Conservation (phyloP, 192 early-diverging fungal species). For the Funneliformis mosseae region DNA sequence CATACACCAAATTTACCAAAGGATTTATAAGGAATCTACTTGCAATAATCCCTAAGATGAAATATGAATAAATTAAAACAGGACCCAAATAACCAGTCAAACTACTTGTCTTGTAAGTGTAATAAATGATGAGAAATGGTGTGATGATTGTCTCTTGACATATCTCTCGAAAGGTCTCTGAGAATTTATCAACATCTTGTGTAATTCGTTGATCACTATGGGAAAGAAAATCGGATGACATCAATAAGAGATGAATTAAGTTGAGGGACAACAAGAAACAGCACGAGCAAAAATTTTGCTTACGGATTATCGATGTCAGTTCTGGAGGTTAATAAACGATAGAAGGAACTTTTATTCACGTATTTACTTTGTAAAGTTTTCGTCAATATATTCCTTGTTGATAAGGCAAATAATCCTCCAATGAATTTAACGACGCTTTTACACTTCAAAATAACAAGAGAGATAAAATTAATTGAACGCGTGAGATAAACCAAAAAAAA, state of each 20-base stretch:
- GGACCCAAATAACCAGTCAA: conserved; percentile 71
- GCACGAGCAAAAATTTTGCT: conserved; percentile 23
- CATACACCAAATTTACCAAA: conserved; percentile 73
- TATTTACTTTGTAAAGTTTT: conserved; percentile 66
- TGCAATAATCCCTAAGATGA: conserved; percentile 61
- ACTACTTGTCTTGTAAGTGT: conserved; percentile 71
- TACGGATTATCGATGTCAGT: conserved; percentile 71
- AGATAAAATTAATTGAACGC: not conserved
- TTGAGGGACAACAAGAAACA: not conserved
- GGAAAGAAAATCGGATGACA: not conserved
- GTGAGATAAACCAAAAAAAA: conserved; percentile 31
- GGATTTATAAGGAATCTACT: conserved; percentile 72
- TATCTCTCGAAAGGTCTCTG: conserved; percentile 61
- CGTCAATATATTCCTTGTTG: conserved; percentile 63
- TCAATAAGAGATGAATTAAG: conserved; percentile 8
- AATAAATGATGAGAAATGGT: conserved; percentile 77
- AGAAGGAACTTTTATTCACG: conserved; percentile 57
- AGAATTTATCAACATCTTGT: conserved; percentile 85
- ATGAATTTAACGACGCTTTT: conserved; percentile 63
- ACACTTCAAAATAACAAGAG: conserved; percentile 40
- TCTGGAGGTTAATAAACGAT: conserved; percentile 57
- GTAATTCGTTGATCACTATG: conserved; percentile 81
- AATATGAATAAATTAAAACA: conserved; percentile 71
- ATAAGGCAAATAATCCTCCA: conserved; percentile 64
- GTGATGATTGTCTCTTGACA: conserved; percentile 66